These are phyloP conservation scores for Leccinum ochraceum DNA, from an alignment of 768 basidiomycete genomes.

Conservation along the genomic window DNA sequence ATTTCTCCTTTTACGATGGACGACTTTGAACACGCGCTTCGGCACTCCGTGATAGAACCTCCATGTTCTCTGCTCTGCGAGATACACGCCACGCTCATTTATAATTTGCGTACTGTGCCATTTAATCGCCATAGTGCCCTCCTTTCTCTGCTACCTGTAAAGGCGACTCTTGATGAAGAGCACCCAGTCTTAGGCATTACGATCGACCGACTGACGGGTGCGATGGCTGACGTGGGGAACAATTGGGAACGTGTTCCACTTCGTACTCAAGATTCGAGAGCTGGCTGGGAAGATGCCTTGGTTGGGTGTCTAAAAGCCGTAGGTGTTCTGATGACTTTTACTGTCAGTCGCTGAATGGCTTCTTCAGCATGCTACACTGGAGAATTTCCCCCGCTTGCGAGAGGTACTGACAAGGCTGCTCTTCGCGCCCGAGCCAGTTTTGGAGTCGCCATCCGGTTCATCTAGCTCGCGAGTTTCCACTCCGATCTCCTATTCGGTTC, in stretches of 20 bases:
- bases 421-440: conserved; percentile 58
- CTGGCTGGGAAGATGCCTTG: conserved; percentile 91
- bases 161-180: conserved; percentile 44
- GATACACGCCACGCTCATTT: conserved; percentile 86
- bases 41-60: conserved; percentile 68
- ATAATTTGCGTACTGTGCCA: conserved; percentile 81
- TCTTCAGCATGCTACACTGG: conserved; percentile 67
- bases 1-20: conserved; percentile 90
- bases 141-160: conserved; percentile 53
- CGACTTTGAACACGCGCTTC: conserved; percentile 86
- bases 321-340: conserved; percentile 36
- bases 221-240: conserved; percentile 80
- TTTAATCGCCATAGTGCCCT: conserved; percentile 77
- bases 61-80: conserved; percentile 82
- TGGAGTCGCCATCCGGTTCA: conserved; percentile 44
- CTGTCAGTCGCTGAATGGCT: conserved; percentile 2
- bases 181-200: conserved; percentile 53
- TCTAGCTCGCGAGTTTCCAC: conserved; percentile 51
- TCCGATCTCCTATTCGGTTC: conserved; percentile 42
- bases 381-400: conserved; percentile 72
- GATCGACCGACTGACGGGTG: conserved; percentile 61
- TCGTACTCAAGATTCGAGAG: conserved; percentile 69
- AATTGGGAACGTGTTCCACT: conserved; percentile 83
- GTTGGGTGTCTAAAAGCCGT: conserved; percentile 90
- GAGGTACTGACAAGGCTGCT: conserved; percentile 71